Conservation (phyloP, 495 filamentous ascomycete genomes). For the Mycothermus thermophilus region DNA sequence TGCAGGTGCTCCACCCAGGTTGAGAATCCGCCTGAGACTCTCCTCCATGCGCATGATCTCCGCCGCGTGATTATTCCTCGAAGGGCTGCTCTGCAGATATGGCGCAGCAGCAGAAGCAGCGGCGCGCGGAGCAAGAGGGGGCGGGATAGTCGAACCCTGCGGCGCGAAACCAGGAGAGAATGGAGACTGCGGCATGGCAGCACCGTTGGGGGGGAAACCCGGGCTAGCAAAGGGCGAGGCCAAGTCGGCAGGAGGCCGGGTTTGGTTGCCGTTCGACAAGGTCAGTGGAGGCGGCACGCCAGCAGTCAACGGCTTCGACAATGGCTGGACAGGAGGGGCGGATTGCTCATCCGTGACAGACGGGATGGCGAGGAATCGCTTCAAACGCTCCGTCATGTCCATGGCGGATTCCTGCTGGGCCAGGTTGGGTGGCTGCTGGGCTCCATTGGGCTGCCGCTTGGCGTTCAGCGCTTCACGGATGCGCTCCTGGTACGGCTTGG, state of each 20-base stretch:
- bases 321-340: too few relatives aligned
- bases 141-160: too few relatives aligned
- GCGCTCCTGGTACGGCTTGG: conserved; percentile 51
- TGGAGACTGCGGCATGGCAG: too few relatives aligned
- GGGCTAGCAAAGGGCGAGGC: too few relatives aligned
- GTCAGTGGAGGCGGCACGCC: too few relatives aligned
- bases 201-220: too few relatives aligned
- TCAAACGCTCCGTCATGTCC: conserved; percentile 20
- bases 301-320: too few relatives aligned
- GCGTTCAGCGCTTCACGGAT: conserved; percentile 40
- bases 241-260: too few relatives aligned
- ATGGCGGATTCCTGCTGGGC: conserved; percentile 6
- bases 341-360: too few relatives aligned
- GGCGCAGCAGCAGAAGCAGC: neutral
- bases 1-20: too few relatives aligned
- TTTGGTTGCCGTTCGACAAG: too few relatives aligned
- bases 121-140: conserved; percentile 1
- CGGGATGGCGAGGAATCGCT: conserved; percentile 20
- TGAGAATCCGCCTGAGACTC: conserved; percentile 35
- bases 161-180: too few relatives aligned
- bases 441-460: conserved; percentile 12
- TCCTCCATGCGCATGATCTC: conserved; percentile 35
- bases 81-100: neutral
- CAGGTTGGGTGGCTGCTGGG: neutral
- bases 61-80: conserved; percentile 10